These are phyloP conservation scores for Capronia americana DNA, from an alignment of 2,329 filamentous ascomycete species.

Conservation along the genomic window DNA sequence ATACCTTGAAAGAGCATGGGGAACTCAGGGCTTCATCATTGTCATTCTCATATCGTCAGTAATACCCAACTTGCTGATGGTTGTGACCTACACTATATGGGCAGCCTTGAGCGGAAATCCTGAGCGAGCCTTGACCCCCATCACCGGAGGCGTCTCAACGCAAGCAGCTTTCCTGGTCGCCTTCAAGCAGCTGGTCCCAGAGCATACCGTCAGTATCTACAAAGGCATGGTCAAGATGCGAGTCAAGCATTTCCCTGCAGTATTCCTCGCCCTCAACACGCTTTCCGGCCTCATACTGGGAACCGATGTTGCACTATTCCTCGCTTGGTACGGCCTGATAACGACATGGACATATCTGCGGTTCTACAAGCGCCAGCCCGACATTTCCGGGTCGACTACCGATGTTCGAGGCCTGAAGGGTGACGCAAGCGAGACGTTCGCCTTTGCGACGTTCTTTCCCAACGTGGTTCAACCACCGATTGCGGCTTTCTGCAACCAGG, in stretches of 20 bases:
- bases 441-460: constrained; percentile 95
- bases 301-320: constrained; percentile 77
- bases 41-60: constrained; percentile 79
- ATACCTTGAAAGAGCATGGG: constrained; percentile 96
- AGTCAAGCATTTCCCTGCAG: constrained; percentile 79
- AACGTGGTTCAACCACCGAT: constrained; percentile 80
- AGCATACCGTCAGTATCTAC: constrained; percentile 95
- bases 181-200: constrained; percentile 96
- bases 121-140: constrained; percentile 67
- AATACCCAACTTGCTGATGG: constrained; percentile 79
- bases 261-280: constrained; percentile 74
- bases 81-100: constrained; percentile 75
- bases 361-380: constrained; percentile 79
- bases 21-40: constrained; percentile 87
- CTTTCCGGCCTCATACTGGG: constrained; percentile 69
- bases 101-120: constrained; percentile 65
- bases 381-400: constrained; percentile 60
- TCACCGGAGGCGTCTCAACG: constrained; percentile 85
- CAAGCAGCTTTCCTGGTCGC: constrained; percentile 95
- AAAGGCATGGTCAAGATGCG: constrained; percentile 86
- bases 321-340: constrained; percentile 81
- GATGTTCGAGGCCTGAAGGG: constrained; percentile 70
- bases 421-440: constrained; percentile 94
- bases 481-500: constrained; percentile 71
- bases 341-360: constrained; percentile 94